Conservation (phyloP, 140 eudicot species). For the Anethum foeniculum region DNA sequence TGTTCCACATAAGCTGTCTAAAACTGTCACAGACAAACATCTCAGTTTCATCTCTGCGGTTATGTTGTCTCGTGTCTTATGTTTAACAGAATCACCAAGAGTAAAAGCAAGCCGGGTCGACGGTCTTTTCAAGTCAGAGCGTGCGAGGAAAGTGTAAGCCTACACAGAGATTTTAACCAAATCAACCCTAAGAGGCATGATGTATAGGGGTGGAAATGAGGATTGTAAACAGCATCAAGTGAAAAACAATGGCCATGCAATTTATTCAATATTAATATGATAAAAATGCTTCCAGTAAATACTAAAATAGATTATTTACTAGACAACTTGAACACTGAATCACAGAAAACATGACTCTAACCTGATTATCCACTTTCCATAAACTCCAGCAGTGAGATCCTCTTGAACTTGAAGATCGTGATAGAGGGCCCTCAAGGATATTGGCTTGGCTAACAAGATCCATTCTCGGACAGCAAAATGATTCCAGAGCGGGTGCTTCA, state of each 20-base stretch:
- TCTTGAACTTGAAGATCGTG: conserved; percentile 59
- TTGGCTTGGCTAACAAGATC: conserved; percentile 91
- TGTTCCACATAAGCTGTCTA: conserved; percentile 95
- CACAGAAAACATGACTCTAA: conserved; percentile 17
- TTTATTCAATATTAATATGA: background rate
- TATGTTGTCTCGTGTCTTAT: conserved; percentile 80
- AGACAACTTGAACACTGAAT: background rate
- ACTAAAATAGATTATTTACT: background rate
- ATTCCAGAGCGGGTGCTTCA: conserved; percentile 58
- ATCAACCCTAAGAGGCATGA: conserved; percentile 1
- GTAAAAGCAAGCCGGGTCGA: conserved; percentile 67
- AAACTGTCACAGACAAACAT: conserved; percentile 75
- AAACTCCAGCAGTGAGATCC: conserved; percentile 92
- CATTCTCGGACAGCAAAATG: conserved; percentile 79
- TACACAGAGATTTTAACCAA: conserved; percentile 20
- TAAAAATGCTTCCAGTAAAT: background rate
- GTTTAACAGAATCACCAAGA: conserved; percentile 82
- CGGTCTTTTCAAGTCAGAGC: conserved; percentile 88
- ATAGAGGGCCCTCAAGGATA: conserved; percentile 71
- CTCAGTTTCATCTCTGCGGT: conserved; percentile 88
- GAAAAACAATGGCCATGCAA: background rate
- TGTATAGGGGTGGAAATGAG: background rate
- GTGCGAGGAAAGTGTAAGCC: conserved; percentile 97
- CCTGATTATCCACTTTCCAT: conserved; percentile 99
- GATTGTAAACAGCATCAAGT: background rate